Evolutionary conservation across 331 rosid species (phyloP).

Genomic region (Erythrophleum ivorense): DNA sequence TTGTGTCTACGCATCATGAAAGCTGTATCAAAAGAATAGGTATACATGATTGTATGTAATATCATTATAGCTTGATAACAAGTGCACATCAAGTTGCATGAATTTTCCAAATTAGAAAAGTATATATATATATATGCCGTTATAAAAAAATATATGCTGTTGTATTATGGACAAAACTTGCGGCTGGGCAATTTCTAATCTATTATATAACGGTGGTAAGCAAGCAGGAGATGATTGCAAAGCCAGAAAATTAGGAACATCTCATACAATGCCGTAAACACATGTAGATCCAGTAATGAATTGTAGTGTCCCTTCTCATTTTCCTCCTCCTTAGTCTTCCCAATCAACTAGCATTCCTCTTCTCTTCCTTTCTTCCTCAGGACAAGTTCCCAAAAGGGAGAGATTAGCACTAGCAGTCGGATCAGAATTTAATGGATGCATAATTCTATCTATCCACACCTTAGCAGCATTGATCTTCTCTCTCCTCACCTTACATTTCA

Average conservation of each 20-base stretch:
- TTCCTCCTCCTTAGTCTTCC: slow-evolving; percentile 87
- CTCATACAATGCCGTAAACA: slow-evolving; percentile 55
- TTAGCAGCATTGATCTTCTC: slow-evolving; percentile 73
- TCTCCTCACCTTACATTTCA: slow-evolving; percentile 57
- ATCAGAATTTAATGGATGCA: slow-evolving; percentile 49
- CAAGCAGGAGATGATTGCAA: slow-evolving; percentile 11
- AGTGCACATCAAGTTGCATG: background rate
- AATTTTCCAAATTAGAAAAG: background rate
- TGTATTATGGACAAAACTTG: slow-evolving; percentile 11
- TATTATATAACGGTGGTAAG: background rate
- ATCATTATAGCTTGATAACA: background rate
- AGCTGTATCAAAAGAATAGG: background rate
- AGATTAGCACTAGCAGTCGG: slow-evolving; percentile 3
- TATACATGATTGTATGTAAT: background rate
- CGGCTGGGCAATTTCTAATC: background rate
- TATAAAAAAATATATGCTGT: background rate
- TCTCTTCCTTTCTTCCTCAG: slow-evolving; percentile 57
- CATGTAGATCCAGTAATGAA: slow-evolving; percentile 64
- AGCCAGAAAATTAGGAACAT: slow-evolving; percentile 19
- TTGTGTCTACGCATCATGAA: no score
- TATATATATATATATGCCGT: background rate
- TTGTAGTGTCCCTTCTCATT: slow-evolving; percentile 84
- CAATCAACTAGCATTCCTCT: slow-evolving; percentile 54
- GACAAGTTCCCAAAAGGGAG: background rate
- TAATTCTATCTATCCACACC: slow-evolving; percentile 54